Percentiles rank a stretch among this genome's conserved stretches.
Evolutionary conservation across 495 filamentous ascomycete genomes (phyloP).

Genomic region (Parathielavia hyrcaniae): DNA sequence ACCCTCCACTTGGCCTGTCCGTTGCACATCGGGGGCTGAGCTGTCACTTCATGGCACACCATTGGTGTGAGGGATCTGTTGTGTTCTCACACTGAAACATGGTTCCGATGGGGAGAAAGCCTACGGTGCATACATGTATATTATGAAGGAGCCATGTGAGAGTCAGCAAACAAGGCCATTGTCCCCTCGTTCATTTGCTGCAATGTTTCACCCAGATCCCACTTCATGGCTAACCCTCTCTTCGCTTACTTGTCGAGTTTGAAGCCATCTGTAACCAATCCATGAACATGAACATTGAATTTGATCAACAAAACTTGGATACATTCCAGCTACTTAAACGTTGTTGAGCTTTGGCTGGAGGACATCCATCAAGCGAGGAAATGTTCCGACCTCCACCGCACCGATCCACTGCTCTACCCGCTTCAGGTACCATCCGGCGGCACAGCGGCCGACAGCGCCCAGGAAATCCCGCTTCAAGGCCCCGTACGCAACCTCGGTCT

Average conservation of each 20-base stretch:
- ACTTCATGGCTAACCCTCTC: neutral
- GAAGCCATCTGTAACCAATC: neutral
- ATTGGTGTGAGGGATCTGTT: neutral
- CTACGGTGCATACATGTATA: neutral
- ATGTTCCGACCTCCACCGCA: neutral
- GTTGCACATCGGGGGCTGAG: conserved; percentile 1
- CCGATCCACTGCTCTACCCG: neutral
- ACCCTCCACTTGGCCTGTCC: conserved; percentile 13
- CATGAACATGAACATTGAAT: too few relatives aligned
- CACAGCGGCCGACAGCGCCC: neutral
- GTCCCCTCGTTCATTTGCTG: too few relatives aligned
- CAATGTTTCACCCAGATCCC: neutral
- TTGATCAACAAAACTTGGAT: neutral
- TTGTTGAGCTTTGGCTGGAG: neutral
- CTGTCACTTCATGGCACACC: neutral
- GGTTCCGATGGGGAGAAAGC: neutral
- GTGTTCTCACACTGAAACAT: conserved; percentile 3
- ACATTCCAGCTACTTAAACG: neutral
- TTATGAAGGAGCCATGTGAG: too few relatives aligned
- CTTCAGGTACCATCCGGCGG: neutral
- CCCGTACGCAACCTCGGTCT: neutral
- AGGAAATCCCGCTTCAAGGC: neutral
- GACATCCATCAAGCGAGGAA: conserved; percentile 14
- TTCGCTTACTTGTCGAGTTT: too few relatives aligned
- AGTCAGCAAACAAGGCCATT: too few relatives aligned